Evolutionary conservation across 2,329 filamentous ascomycete species (phyloP).

Genomic region (Cercospora sp.): DNA sequence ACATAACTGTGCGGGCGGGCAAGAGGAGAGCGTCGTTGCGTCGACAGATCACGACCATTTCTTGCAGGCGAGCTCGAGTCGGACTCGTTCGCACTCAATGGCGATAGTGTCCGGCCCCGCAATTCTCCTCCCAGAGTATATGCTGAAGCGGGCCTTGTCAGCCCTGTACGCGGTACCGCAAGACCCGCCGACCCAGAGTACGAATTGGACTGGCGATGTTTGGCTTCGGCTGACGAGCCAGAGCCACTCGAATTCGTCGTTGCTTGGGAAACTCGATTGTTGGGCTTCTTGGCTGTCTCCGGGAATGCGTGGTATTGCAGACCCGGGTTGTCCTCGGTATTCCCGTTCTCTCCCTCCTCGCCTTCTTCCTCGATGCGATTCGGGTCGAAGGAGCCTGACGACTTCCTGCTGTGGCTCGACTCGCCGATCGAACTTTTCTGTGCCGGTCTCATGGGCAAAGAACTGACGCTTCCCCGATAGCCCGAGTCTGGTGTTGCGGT

Average conservation of each 20-base stretch:
- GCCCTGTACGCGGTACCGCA: conserved; percentile 47
- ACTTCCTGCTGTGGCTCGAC: conserved; percentile 25
- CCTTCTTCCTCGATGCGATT: conserved; percentile 35
- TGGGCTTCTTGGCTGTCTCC: conserved; percentile 34
- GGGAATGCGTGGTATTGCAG: conserved; percentile 54
- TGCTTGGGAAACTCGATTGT: conserved; percentile 37
- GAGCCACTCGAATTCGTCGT: conserved; percentile 37
- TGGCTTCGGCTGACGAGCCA: conserved; percentile 29
- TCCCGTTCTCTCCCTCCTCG: conserved; percentile 26
- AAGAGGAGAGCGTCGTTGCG: conserved; percentile 58
- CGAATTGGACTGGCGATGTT: conserved; percentile 28
- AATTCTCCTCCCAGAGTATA: conserved; percentile 75
- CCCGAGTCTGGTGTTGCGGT: conserved; percentile 32
- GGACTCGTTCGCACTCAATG: conserved; percentile 47
- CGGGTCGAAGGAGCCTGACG: conserved; percentile 23
- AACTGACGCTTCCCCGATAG: conserved; percentile 6
- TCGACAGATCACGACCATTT: conserved; percentile 53
- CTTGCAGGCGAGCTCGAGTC: conserved; percentile 43
- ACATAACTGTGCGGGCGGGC: conserved; percentile 61
- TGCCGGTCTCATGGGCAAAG: conserved; percentile 5
- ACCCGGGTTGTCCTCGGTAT: conserved; percentile 44
- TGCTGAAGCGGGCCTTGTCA: conserved; percentile 65
- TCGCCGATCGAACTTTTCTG: conserved; percentile 8
- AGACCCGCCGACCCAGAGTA: conserved; percentile 34
- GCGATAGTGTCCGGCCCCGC: conserved; percentile 62